A percentile compares a stretch with the other conserved stretches of the same genome.
Evolutionary conservation across 345 rosid species (phyloP).

Genomic region (Hevea brasiliensis): DNA sequence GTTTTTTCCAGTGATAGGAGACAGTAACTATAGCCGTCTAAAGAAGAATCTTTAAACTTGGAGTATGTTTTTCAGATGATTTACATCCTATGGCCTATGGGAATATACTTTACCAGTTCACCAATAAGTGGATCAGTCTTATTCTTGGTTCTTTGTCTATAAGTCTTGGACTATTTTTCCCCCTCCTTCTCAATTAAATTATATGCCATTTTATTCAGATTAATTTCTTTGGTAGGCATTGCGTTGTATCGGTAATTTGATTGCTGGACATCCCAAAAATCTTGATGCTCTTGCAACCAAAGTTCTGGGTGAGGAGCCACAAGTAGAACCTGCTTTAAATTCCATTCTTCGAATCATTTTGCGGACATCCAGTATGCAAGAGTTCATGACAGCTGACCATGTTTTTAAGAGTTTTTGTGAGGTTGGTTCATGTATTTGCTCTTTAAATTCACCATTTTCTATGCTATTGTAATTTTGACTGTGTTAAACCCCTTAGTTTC

Average conservation of each 20-base stretch:
- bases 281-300: conserved; percentile 79
- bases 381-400: conserved; percentile 87
- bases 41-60: not conserved
- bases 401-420: conserved; percentile 88
- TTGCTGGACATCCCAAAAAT: conserved; percentile 75
- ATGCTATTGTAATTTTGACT: not conserved
- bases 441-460: conserved; percentile 1
- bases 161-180: not conserved
- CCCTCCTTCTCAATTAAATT: not conserved
- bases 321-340: conserved; percentile 89
- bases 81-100: not conserved
- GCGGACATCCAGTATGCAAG: conserved; percentile 81
- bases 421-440: conserved; percentile 46
- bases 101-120: not conserved
- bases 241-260: conserved; percentile 75
- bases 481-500: not conserved
- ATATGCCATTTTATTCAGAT: conserved; percentile 14
- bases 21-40: not conserved
- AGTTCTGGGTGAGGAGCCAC: conserved; percentile 89
- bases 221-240: conserved; percentile 57
- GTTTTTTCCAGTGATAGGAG: not conserved
- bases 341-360: conserved; percentile 87
- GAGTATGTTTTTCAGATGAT: not conserved
- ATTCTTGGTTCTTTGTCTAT: not conserved
- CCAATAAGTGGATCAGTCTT: not conserved